Evolutionary conservation across 2,329 filamentous ascomycete genomes (phyloP).

Genomic region (Thelonectria blattea): DNA sequence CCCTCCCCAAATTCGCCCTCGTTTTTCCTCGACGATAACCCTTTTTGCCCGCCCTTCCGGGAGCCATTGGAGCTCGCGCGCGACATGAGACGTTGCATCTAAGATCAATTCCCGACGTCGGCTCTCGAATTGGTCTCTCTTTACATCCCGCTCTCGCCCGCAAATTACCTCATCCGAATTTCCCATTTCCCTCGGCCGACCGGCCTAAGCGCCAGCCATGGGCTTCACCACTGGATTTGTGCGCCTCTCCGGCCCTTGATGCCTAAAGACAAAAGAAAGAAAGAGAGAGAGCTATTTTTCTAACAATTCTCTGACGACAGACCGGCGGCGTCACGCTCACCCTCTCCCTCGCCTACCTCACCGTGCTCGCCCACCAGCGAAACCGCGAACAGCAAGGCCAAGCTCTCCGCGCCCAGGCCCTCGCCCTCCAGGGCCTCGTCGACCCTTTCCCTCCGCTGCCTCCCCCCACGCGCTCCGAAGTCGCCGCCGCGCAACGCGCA

Average conservation of each 20-base stretch:
- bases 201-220: conserved; percentile 55
- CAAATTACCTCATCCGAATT: conserved; percentile 40
- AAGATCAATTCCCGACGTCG: conserved; percentile 30
- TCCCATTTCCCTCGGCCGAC: conserved; percentile 20
- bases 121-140: conserved; percentile 29
- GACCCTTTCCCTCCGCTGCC: conserved; percentile 55
- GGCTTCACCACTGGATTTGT: conserved; percentile 79
- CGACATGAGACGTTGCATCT: conserved; percentile 43
- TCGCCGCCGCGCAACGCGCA: conserved; percentile 57
- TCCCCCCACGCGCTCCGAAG: conserved; percentile 57
- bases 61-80: conserved; percentile 38
- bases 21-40: conserved; percentile 15
- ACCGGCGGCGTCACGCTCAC: conserved; percentile 79
- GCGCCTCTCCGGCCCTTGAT: conserved; percentile 43
- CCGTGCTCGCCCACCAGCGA: conserved; percentile 71
- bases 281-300: neutral
- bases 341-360: conserved; percentile 74
- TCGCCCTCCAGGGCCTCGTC: conserved; percentile 59
- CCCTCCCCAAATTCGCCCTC: neutral
- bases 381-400: conserved; percentile 67
- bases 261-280: too few species aligned
- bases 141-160: conserved; percentile 23
- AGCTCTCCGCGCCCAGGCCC: conserved; percentile 62
- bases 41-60: conserved; percentile 23
- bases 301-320: conserved; percentile 47